Percentiles rank a stretch among this genome's conserved stretches.
phyloP scores from a whole-genome alignment of 306 rosid species.

The Gillenia trifoliata region DNA sequence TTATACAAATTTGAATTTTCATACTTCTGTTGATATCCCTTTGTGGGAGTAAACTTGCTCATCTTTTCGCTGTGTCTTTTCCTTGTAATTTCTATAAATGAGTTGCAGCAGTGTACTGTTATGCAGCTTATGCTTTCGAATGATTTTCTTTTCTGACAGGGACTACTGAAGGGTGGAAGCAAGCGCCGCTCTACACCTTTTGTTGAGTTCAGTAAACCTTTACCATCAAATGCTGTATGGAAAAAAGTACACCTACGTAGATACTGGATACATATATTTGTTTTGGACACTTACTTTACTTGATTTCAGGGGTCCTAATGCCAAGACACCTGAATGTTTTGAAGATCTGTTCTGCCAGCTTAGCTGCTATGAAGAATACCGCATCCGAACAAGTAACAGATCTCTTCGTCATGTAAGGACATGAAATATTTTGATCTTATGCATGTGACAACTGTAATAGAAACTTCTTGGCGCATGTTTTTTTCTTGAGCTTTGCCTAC shows the following conservation, averaged over 20 bases:
- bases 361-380: conserved; percentile 81
- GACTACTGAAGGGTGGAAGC: conserved; percentile 83
- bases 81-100: conserved; percentile 6
- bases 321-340: conserved; percentile 73
- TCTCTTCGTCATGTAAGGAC: conserved; percentile 74
- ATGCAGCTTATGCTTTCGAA: not conserved
- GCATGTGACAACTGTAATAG: conserved; percentile 4
- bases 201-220: conserved; percentile 64
- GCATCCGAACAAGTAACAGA: conserved; percentile 75
- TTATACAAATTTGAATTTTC: conserved; percentile 17
- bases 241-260: conserved; percentile 53
- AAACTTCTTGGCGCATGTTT: not conserved
- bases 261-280: conserved; percentile 6
- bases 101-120: not conserved
- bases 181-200: conserved; percentile 76
- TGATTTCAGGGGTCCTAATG: conserved; percentile 67
- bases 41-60: not conserved
- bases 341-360: conserved; percentile 95
- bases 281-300: conserved; percentile 21
- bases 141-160: conserved; percentile 37
- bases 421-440: conserved; percentile 16
- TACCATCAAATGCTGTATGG: conserved; percentile 82
- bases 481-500: conserved; percentile 2
- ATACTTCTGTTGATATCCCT: conserved; percentile 12
- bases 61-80: not conserved